A percentile compares a stretch with the other conserved stretches of the same genome.
Evolutionary conservation across 2,329 filamentous ascomycete genomes (phyloP).

Genomic region (Phoma sp.): DNA sequence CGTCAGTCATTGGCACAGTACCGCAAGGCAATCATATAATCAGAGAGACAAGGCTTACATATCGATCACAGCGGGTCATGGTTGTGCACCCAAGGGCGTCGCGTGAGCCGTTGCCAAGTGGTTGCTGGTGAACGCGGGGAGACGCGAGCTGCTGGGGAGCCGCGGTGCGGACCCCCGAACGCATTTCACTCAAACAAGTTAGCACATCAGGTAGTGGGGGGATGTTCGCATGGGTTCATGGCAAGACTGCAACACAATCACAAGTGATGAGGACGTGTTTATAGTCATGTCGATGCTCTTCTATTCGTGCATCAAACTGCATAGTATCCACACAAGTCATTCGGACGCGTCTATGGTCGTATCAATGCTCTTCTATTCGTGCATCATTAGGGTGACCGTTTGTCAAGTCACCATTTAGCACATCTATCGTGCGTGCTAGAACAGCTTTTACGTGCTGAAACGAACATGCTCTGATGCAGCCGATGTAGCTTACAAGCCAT

Average conservation of each 20-base stretch:
- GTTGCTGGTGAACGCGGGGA: conserved; percentile 19
- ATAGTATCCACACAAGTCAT: too few relatives aligned
- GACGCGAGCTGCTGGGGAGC: conserved; percentile 22
- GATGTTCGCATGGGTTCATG: conserved; percentile 24
- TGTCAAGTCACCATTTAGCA: background rate
- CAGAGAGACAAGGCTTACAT: conserved; percentile 28
- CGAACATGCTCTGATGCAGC: background rate
- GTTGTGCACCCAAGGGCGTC: conserved; percentile 15
- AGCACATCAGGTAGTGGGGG: conserved; percentile 18
- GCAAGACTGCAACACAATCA: background rate
- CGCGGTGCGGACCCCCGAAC: conserved; percentile 24
- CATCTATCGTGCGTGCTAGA: conserved; percentile 32
- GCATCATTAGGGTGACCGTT: conserved; percentile 29
- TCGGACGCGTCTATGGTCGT: background rate
- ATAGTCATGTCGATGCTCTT: conserved; percentile 12
- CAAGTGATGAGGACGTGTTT: too few relatives aligned
- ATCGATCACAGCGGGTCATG: conserved; percentile 31
- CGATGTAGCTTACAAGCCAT: conserved; percentile 75
- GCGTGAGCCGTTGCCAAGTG: conserved; percentile 14
- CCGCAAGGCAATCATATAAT: background rate
- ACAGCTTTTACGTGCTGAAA: conserved; percentile 30
- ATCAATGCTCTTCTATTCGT: conserved; percentile 27
- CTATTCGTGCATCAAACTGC: conserved; percentile 37
- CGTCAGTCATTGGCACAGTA: background rate
- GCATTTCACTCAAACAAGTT: conserved; percentile 34